Evolutionary conservation across 1,139 yeast genomes (phyloP).

Genomic region (Sugiyamaella neomexicana): DNA sequence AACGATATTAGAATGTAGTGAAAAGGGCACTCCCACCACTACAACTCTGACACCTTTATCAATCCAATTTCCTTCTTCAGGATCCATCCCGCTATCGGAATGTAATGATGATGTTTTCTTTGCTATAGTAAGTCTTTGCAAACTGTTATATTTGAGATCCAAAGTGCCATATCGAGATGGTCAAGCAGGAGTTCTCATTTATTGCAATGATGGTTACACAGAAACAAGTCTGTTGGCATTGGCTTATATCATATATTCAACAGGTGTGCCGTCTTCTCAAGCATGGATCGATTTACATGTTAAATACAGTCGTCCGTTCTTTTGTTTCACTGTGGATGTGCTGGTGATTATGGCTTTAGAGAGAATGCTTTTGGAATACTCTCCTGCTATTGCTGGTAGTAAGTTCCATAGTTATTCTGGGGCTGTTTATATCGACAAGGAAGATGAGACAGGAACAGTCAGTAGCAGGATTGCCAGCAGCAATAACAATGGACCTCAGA

Average conservation of each 20-base stretch:
- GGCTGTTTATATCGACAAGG: constrained; percentile 9
- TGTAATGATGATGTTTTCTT: constrained; percentile 31
- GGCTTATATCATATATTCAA: constrained; percentile 68
- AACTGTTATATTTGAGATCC: constrained; percentile 38
- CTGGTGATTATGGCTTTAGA: constrained; percentile 64
- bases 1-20: not conserved
- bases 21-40: constrained; percentile 4
- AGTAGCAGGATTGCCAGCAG: not conserved
- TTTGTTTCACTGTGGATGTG: constrained; percentile 76
- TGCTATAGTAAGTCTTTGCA: constrained; percentile 36
- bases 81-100: constrained; percentile 39
- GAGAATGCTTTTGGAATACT: constrained; percentile 53
- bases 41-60: constrained; percentile 30
- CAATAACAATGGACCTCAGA: not conserved
- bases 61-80: constrained; percentile 80
- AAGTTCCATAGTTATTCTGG: constrained; percentile 17
- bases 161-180: constrained; percentile 26
- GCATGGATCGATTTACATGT: constrained; percentile 59
- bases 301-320: constrained; percentile 73
- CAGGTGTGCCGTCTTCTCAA: constrained; percentile 52
- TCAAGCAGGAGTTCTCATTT: constrained; percentile 49
- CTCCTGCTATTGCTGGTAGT: constrained; percentile 45
- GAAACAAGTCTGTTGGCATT: constrained; percentile 77
- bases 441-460: too few species aligned
- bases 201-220: constrained; percentile 90